Evolutionary conservation across 2,329 filamentous ascomycete genomes (phyloP), one percentile per base, ranked within the genome.

Genomic region (Botrytis medusae): DNA sequence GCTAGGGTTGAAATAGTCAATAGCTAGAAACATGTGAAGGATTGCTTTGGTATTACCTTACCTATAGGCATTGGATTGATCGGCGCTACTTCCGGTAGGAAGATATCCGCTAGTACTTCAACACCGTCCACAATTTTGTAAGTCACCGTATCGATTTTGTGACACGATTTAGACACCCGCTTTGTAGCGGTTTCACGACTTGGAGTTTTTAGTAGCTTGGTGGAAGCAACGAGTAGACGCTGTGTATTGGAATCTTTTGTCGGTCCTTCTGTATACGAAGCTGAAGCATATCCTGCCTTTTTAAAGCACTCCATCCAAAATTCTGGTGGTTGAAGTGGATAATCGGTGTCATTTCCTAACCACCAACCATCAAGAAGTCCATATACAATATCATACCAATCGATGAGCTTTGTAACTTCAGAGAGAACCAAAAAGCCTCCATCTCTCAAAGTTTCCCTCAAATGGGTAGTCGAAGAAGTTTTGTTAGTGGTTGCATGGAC

Each of bases 341-440:
- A 48, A 65, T 48, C 44, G 42, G 42, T 32, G 9, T 65, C 62
- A 25, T 65, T 34, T 25, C 42, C 57, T 63, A 77, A 60, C 79
- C 79, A 80, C 79, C 79, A 80, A 8, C 79, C 78, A 46, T 80
- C 79, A 2, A 80, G 72, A 4, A 78, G 74, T 14, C 78, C 79
- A 72, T 77, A 77, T 9, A 79, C 74, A 16, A 80, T 32, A 70
- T 80, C 79, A 46, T 77, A 72, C 77, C 76, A 80, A 57, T 68
- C 74, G 3, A 78, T 14, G 8, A 62, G 72, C 44, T 69, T 37
- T 1, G 79, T 80, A 32, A 80, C 72, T 69, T 79, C 79, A 2
- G 77, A 63, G 32, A 79, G 63, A 8, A 73, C 60, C 1, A 79
- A 57, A 34, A 77, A 70, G 16, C 79, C 79, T 48, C 77, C 75